Evolutionary conservation across 495 filamentous ascomycete species (phyloP).

Genomic region (Lasiosphaeria miniovina): DNA sequence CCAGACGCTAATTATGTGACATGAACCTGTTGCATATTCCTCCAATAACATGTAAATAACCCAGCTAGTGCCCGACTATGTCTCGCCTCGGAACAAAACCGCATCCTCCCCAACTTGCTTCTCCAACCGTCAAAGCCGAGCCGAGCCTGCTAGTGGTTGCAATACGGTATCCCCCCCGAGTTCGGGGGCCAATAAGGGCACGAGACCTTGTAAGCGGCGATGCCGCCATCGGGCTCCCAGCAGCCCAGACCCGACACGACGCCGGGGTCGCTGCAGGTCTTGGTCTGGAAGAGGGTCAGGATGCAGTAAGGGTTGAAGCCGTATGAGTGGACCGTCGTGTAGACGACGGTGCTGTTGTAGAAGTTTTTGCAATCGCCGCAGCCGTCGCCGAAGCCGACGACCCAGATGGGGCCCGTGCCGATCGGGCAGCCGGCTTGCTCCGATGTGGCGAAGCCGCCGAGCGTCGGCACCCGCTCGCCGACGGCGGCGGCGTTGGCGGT

Average conservation of each 20-base stretch:
- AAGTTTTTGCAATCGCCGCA: slow-evolving; percentile 1
- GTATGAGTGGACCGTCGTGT: background rate
- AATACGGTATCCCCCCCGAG: too few relatives aligned
- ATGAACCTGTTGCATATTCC: too few relatives aligned
- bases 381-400: background rate
- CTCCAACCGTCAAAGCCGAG: too few relatives aligned
- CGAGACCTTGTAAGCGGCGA: slow-evolving; percentile 9
- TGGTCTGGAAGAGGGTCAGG: slow-evolving; percentile 10
- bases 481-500: slow-evolving; percentile 7
- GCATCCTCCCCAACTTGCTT: too few relatives aligned
- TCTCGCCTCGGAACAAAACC: too few relatives aligned
- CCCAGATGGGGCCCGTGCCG: slow-evolving; percentile 1
- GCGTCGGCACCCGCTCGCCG: background rate
- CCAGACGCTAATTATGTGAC: too few relatives aligned
- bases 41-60: too few relatives aligned
- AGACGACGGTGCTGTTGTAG: slow-evolving; percentile 6
- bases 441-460: background rate
- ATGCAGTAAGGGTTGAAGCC: slow-evolving; percentile 8
- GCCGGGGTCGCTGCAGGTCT: slow-evolving; percentile 8
- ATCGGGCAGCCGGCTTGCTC: background rate
- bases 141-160: too few relatives aligned
- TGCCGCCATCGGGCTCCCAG: slow-evolving; percentile 12
- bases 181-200: slow-evolving; percentile 5
- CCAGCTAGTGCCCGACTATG: too few relatives aligned
- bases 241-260: slow-evolving; percentile 7